phyloP scores from a whole-genome alignment of 1,284 basidiomycete species.

The Apiotrichum veenhuisii region DNA sequence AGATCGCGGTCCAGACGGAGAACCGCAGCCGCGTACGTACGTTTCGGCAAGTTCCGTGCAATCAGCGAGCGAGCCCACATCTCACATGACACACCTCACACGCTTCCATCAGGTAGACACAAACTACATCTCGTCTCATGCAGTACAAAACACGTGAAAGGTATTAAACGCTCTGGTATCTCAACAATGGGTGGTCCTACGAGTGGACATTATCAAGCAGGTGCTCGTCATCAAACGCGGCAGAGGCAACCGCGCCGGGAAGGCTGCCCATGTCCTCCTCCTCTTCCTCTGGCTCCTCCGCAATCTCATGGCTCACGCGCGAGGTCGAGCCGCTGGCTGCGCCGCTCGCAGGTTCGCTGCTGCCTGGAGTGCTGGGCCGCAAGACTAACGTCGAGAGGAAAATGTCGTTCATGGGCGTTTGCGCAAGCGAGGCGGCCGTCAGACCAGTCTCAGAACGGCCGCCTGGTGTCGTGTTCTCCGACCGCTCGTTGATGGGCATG shows the following conservation, averaged over 20 bases:
- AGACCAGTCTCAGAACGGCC: not conserved
- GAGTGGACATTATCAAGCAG: constrained; percentile 1
- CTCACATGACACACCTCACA: too few relatives aligned
- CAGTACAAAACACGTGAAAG: constrained; percentile 1
- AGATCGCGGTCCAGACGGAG: too few relatives aligned
- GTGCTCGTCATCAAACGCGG: not conserved
- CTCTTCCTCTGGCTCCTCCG: constrained; percentile 10
- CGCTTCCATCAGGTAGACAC: not conserved
- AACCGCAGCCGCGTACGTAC: too few relatives aligned
- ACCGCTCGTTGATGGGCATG: constrained; percentile 4
- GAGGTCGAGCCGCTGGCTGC: not conserved
- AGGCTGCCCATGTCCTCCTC: not conserved
- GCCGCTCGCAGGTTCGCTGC: not conserved
- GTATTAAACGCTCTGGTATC: not conserved
- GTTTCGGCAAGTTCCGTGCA: too few relatives aligned
- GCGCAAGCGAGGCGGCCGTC: constrained; percentile 6
- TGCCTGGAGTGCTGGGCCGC: not conserved
- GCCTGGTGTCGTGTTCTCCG: not conserved
- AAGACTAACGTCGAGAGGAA: constrained; percentile 48
- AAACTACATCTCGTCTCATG: not conserved
- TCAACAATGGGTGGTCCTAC: not conserved
- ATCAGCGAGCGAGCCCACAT: too few relatives aligned
- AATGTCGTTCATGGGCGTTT: constrained; percentile 53
- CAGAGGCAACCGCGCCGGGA: not conserved
- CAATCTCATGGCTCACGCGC: constrained; percentile 9